These are phyloP conservation scores for Flaveria trinervia DNA, from an alignment of 129 eudicot genomes.

Conservation along the genomic window DNA sequence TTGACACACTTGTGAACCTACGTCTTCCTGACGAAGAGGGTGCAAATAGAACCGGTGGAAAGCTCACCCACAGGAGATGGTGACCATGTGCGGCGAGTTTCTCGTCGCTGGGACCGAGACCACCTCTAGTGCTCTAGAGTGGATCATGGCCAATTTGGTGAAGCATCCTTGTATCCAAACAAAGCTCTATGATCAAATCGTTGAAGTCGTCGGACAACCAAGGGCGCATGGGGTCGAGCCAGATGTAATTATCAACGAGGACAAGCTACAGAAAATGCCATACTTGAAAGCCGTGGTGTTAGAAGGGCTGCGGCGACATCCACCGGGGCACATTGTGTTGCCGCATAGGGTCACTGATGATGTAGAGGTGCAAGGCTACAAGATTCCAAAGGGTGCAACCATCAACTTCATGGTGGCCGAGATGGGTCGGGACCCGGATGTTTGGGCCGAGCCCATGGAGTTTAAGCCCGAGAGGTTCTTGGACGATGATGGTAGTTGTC, in stretches of 20 bases:
- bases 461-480: constrained; percentile 12
- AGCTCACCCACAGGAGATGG: no score
- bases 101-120: neutral
- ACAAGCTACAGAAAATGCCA: neutral
- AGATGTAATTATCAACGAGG: neutral
- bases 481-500: neutral
- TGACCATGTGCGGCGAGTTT: no score
- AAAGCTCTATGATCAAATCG: neutral
- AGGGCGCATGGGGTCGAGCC: neutral
- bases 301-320: neutral
- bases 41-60: no score
- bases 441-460: constrained; percentile 13
- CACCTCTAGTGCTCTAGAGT: neutral
- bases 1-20: no score
- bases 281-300: constrained; percentile 11
- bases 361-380: neutral
- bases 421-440: constrained; percentile 3
- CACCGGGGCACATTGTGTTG: neutral
- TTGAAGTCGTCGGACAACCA: neutral
- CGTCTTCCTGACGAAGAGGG: no score
- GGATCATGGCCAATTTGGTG: neutral
- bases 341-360: neutral
- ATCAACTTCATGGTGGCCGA: constrained; percentile 1
- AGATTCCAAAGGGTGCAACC: neutral
- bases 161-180: neutral